phyloP scores from a whole-genome alignment of 2,329 filamentous ascomycete species.

The Fusarium chaquense region DNA sequence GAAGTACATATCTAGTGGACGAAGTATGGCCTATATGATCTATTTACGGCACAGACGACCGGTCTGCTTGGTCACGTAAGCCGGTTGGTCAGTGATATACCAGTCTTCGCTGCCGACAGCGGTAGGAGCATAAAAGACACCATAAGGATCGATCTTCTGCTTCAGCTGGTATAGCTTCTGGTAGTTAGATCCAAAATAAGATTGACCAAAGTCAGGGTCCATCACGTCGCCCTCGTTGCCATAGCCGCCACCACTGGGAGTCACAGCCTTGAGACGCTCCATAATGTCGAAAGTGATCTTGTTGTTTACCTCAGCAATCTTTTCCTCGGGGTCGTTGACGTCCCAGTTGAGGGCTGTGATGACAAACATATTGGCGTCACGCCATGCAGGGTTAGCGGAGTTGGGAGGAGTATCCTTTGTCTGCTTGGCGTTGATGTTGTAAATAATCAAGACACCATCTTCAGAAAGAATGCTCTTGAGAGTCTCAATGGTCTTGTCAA shows the following conservation, averaged over 20 bases:
- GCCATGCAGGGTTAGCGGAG: conserved; percentile 58
- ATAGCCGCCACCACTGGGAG: conserved; percentile 46
- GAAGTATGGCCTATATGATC: not conserved
- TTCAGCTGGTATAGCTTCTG: conserved; percentile 52
- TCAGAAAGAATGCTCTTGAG: conserved; percentile 24
- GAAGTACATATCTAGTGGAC: too few species aligned
- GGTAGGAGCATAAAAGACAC: conserved; percentile 53
- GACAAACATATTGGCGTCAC: conserved; percentile 54
- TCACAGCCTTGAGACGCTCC: conserved; percentile 42
- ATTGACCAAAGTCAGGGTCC: conserved; percentile 53
- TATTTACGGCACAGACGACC: conserved; percentile 38
- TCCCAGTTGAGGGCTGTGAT: conserved; percentile 47
- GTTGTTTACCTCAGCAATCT: conserved; percentile 46
- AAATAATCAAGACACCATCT: conserved; percentile 26
- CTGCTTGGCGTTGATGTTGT: conserved; percentile 40
- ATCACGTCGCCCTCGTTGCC: conserved; percentile 53
- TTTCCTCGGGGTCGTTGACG: conserved; percentile 5
- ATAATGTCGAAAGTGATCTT: conserved; percentile 38
- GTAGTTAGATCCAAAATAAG: conserved; percentile 55
- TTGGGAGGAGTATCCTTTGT: conserved; percentile 49
- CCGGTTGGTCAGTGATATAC: conserved; percentile 32
- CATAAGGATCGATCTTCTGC: conserved; percentile 52
- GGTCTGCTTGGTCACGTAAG: conserved; percentile 35
- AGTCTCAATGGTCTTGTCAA: conserved; percentile 29
- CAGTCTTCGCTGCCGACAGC: conserved; percentile 56